Percentiles rank a stretch among this genome's conserved stretches.
Evolutionary conservation across 1,284 basidiomycete genomes (phyloP).

Genomic region (Naganishia liquefaciens): DNA sequence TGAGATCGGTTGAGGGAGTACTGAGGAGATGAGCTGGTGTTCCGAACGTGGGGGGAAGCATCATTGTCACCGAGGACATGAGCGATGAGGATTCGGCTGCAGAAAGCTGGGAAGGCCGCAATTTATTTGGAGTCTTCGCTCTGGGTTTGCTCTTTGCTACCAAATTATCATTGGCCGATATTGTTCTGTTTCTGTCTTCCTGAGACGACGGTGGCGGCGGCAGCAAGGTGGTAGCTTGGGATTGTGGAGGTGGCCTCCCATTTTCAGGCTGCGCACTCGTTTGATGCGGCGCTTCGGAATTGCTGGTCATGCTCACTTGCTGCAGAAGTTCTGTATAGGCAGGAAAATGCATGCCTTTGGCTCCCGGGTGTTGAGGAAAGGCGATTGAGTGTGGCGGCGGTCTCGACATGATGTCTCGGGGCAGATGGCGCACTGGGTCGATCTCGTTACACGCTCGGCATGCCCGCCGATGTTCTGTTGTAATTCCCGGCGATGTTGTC

Average conservation of each 20-base stretch:
- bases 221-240: background rate
- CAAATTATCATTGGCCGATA: background rate
- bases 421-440: background rate
- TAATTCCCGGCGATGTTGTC: background rate
- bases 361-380: constrained; percentile 13
- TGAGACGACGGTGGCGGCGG: constrained; percentile 1
- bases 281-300: background rate
- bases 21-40: constrained; percentile 15
- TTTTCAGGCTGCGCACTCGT: constrained; percentile 1
- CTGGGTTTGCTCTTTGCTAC: background rate
- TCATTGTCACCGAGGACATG: constrained; percentile 19
- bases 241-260: background rate
- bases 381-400: constrained; percentile 26
- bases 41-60: constrained; percentile 27
- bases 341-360: constrained; percentile 18
- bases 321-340: constrained; percentile 14
- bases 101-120: constrained; percentile 6
- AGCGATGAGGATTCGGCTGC: constrained; percentile 20
- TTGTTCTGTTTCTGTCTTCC: background rate
- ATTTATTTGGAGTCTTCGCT: background rate
- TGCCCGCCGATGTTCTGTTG: background rate
- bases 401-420: constrained; percentile 19
- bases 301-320: constrained; percentile 25
- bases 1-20: background rate
- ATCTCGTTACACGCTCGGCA: background rate